Conservation (phyloP, 306 rosid genomes). For the Malus domestica region ASM211411v1 NC_041802.1:2288501-2289000, state of each 20-base stretch:
- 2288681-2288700: neutral
- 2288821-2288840: neutral
- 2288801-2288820: neutral
- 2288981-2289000: neutral
- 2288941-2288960: neutral
- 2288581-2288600: neutral
- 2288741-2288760: neutral
- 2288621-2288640: neutral
- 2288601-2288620: too few species aligned
- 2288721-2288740: neutral
- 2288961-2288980: neutral
- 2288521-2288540: too few species aligned
- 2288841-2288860: constrained; percentile 1
- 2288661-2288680: neutral
- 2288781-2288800: neutral
- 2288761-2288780: neutral
- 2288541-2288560: too few species aligned
- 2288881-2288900: neutral
- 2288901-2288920: neutral
- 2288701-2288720: neutral
- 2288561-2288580: neutral
- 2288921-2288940: neutral
- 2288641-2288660: neutral
- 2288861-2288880: neutral
- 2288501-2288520: too few species aligned